Conservation (phyloP, 2,329 filamentous ascomycete species). For the Orbilia quercus region DNA sequence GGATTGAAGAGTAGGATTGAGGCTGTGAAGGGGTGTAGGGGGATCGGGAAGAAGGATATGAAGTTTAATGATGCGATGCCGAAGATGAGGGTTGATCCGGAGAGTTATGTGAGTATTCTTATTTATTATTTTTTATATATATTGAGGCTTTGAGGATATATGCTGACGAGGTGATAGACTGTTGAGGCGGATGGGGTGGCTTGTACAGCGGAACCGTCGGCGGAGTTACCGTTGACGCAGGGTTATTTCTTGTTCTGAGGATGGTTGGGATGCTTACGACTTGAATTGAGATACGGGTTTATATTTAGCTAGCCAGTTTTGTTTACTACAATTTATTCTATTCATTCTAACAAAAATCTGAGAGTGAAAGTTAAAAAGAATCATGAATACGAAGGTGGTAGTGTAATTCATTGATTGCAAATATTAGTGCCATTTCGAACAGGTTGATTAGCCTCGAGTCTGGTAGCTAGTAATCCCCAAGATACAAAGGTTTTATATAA, state of each 20-base stretch:
- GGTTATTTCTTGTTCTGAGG: constrained; percentile 77
- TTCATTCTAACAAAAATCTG: too few species aligned
- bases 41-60: constrained; percentile 85
- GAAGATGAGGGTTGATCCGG: constrained; percentile 89
- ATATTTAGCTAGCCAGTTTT: too few species aligned
- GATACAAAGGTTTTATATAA: too few species aligned
- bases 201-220: constrained; percentile 78
- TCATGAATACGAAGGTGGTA: too few species aligned
- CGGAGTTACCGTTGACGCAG: constrained; percentile 79
- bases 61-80: constrained; percentile 86
- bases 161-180: constrained; percentile 62
- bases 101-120: constrained; percentile 74
- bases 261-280: background rate
- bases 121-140: background rate
- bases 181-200: constrained; percentile 85
- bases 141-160: constrained; percentile 6
- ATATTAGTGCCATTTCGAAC: too few species aligned
- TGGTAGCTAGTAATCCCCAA: too few species aligned
- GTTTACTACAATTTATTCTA: too few species aligned
- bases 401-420: too few species aligned
- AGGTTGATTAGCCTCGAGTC: too few species aligned
- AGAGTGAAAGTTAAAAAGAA: too few species aligned
- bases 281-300: constrained; percentile 5
- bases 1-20: constrained; percentile 82
- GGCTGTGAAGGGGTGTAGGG: constrained; percentile 79